Evolutionary conservation across 306 rosid species (phyloP).

Genomic region (Corylus americana): DNA sequence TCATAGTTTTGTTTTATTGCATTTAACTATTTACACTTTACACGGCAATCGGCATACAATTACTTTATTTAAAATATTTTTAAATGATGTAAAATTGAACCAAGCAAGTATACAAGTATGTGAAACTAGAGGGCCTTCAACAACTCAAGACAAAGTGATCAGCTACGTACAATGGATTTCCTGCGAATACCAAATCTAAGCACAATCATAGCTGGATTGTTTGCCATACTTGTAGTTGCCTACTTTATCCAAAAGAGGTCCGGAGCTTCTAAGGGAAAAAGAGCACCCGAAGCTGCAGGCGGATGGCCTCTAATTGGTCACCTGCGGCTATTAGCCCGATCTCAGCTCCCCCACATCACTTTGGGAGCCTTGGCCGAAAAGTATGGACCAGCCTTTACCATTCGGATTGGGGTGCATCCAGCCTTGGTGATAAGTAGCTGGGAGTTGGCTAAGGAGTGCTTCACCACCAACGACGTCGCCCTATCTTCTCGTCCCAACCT

Average conservation of each 20-base stretch:
- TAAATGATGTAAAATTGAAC: too few relatives aligned
- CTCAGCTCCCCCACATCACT: slow-evolving; percentile 37
- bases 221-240: slow-evolving; percentile 22
- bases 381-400: slow-evolving; percentile 37
- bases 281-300: slow-evolving; percentile 49
- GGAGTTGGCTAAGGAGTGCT: slow-evolving; percentile 49
- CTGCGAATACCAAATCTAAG: neutral
- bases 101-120: neutral
- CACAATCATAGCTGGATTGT: slow-evolving; percentile 1
- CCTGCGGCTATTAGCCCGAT: slow-evolving; percentile 38
- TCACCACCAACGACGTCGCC: slow-evolving; percentile 34
- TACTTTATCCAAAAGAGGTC: slow-evolving; percentile 6
- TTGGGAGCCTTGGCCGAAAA: slow-evolving; percentile 48
- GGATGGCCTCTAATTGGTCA: slow-evolving; percentile 80
- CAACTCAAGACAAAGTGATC: neutral
- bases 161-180: slow-evolving; percentile 1
- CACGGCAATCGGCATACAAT: too few relatives aligned
- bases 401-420: slow-evolving; percentile 32
- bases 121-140: neutral
- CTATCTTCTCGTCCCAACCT: slow-evolving; percentile 35
- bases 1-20: too few relatives aligned
- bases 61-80: too few relatives aligned
- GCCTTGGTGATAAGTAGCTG: slow-evolving; percentile 35
- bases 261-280: neutral
- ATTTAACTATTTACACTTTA: too few relatives aligned